These are phyloP conservation scores for Xylariaceae sp. DNA, from an alignment of 2,329 filamentous ascomycete genomes.

Conservation along the genomic window DNA sequence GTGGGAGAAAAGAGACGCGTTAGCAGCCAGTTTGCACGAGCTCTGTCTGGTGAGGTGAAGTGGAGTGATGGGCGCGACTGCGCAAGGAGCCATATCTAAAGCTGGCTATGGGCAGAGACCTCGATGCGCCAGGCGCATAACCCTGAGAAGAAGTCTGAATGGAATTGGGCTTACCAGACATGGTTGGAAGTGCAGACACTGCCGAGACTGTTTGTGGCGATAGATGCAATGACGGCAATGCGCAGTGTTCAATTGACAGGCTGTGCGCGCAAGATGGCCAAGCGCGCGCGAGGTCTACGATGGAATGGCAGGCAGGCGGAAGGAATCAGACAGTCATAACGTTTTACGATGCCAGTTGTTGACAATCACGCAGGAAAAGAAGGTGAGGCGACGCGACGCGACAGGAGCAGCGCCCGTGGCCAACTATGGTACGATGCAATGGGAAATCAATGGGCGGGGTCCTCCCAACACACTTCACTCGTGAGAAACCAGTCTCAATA, in stretches of 20 bases:
- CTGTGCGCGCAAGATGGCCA: conserved; percentile 10
- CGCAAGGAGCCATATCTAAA: background rate
- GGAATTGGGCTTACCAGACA: conserved; percentile 35
- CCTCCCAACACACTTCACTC: conserved; percentile 7
- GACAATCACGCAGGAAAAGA: too few relatives aligned
- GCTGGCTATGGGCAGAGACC: background rate
- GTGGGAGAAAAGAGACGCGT: conserved; percentile 17
- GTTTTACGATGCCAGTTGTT: conserved; percentile 29
- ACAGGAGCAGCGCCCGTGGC: conserved; percentile 14
- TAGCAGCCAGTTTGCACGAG: conserved; percentile 16
- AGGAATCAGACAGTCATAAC: conserved; percentile 32
- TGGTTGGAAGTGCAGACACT: conserved; percentile 18
- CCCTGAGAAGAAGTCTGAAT: too few relatives aligned
- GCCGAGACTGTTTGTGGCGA: conserved; percentile 12
- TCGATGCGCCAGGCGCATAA: too few relatives aligned
- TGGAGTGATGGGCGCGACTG: background rate
- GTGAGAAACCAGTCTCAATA: conserved; percentile 12
- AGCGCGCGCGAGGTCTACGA: conserved; percentile 24
- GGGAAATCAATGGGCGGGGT: background rate
- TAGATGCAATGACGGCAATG: background rate
- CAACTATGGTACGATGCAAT: conserved; percentile 22
- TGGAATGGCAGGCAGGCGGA: conserved; percentile 9
- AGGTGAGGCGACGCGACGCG: conserved; percentile 1
- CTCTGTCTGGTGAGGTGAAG: too few relatives aligned
- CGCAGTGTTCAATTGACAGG: conserved; percentile 12